phyloP scores from a whole-genome alignment of 371 early-diverging fungal species.

The Choanephora cucurbitarum region DNA sequence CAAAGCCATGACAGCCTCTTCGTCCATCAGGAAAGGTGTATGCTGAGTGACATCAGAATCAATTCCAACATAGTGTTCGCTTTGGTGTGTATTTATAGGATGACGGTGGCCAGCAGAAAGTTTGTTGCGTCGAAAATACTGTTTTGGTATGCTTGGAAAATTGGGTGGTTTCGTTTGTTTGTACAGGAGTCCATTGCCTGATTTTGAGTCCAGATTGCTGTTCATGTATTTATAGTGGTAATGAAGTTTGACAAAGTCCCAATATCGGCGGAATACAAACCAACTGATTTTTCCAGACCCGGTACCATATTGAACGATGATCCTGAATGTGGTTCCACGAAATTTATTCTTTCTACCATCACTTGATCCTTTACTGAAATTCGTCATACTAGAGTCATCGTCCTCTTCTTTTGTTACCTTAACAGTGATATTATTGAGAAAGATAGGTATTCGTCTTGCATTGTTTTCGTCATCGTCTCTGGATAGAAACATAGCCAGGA shows the following conservation, averaged over 20 bases:
- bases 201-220: slow-evolving; percentile 8
- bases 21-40: slow-evolving; percentile 15
- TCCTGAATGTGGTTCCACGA: slow-evolving; percentile 17
- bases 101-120: too few species aligned
- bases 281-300: slow-evolving; percentile 31
- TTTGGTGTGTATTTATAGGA: neutral
- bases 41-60: neutral
- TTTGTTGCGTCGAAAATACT: slow-evolving; percentile 9
- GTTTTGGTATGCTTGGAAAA: slow-evolving; percentile 43
- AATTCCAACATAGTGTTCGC: neutral
- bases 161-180: slow-evolving; percentile 40
- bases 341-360: slow-evolving; percentile 6
- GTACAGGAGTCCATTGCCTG: neutral
- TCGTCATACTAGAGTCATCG: neutral
- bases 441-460: slow-evolving; percentile 30
- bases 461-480: slow-evolving; percentile 25
- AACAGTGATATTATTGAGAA: slow-evolving; percentile 26
- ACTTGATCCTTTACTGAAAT: neutral
- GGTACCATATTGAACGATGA: slow-evolving; percentile 25
- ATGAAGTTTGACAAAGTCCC: slow-evolving; percentile 64
- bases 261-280: slow-evolving; percentile 52
- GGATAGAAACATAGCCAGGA: slow-evolving; percentile 25
- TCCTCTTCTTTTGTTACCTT: slow-evolving; percentile 17
- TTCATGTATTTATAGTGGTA: slow-evolving; percentile 35
- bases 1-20: slow-evolving; percentile 17